phyloP scores from a whole-genome alignment of 208 protist genomes.

The Leishmania guyanensis region DNA sequence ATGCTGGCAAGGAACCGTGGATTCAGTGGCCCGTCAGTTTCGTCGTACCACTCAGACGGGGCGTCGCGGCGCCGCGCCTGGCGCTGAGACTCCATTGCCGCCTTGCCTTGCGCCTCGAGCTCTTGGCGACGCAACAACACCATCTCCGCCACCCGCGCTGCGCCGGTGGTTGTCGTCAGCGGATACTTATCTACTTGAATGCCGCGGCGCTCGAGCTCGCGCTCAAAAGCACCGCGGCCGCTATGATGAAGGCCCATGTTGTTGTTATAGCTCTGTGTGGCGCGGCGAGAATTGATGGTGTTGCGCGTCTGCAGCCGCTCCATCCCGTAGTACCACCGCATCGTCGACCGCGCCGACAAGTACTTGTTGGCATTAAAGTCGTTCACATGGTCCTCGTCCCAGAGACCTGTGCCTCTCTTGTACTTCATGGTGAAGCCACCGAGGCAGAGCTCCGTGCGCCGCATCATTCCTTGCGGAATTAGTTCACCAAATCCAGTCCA shows the following conservation, averaged over 20 bases:
- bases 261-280: slow-evolving; percentile 86
- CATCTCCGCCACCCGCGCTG: slow-evolving; percentile 81
- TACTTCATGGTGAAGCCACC: slow-evolving; percentile 91
- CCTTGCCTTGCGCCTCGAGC: slow-evolving; percentile 68
- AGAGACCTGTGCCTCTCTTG: slow-evolving; percentile 81
- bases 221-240: slow-evolving; percentile 84
- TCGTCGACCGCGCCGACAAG: slow-evolving; percentile 71
- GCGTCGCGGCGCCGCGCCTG: slow-evolving; percentile 26
- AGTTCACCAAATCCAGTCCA: background rate
- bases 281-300: slow-evolving; percentile 59
- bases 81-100: slow-evolving; percentile 48
- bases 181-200: slow-evolving; percentile 84
- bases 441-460: slow-evolving; percentile 29
- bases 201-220: slow-evolving; percentile 80
- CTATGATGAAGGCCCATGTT: slow-evolving; percentile 88
- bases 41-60: slow-evolving; percentile 87
- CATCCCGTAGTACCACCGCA: slow-evolving; percentile 89
- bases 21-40: slow-evolving; percentile 80
- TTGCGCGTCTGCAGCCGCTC: slow-evolving; percentile 76
- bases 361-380: slow-evolving; percentile 84
- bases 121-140: slow-evolving; percentile 77
- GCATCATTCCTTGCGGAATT: slow-evolving; percentile 29
- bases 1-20: slow-evolving; percentile 77
- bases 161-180: slow-evolving; percentile 84
- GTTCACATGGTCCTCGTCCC: slow-evolving; percentile 92